Evolutionary conservation across 2,329 filamentous ascomycete species (phyloP).

Genomic region (Plenodomus biglobosus): DNA sequence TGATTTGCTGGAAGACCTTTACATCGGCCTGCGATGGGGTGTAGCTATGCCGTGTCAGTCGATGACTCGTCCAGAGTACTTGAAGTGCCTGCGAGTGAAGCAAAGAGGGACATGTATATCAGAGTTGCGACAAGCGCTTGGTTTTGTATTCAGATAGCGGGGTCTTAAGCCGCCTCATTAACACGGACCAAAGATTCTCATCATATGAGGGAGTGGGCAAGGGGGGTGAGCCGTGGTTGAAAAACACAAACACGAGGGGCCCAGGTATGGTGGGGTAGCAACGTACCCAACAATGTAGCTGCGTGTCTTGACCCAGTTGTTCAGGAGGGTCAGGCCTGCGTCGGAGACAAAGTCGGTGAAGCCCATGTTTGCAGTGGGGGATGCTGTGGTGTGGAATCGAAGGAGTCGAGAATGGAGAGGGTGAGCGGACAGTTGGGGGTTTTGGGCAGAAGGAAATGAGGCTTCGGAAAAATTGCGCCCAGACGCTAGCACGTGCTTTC

Average conservation of each 20-base stretch:
- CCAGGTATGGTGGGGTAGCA: slow-evolving; percentile 32
- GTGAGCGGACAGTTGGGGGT: slow-evolving; percentile 19
- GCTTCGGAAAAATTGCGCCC: slow-evolving; percentile 18
- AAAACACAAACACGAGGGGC: slow-evolving; percentile 17
- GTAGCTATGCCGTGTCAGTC: slow-evolving; percentile 51
- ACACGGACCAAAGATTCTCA: slow-evolving; percentile 95
- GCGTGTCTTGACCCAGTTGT: slow-evolving; percentile 72
- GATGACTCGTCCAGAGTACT: slow-evolving; percentile 13
- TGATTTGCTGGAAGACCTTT: slow-evolving; percentile 88
- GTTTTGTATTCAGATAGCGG: slow-evolving; percentile 76
- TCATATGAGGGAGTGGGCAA: slow-evolving; percentile 56
- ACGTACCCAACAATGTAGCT: slow-evolving; percentile 84
- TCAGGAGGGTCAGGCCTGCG: slow-evolving; percentile 67
- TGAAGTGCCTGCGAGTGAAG: neutral
- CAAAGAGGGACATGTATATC: slow-evolving; percentile 35
- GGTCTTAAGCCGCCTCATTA: slow-evolving; percentile 93
- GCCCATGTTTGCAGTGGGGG: slow-evolving; percentile 58
- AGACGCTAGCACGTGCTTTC: slow-evolving; percentile 19
- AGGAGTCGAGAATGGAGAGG: slow-evolving; percentile 18
- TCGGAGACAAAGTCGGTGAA: slow-evolving; percentile 69
- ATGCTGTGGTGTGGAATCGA: slow-evolving; percentile 12
- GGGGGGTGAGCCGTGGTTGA: slow-evolving; percentile 27
- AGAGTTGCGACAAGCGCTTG: slow-evolving; percentile 78
- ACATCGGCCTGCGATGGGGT: slow-evolving; percentile 91
- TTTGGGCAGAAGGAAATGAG: slow-evolving; percentile 23